Percentiles rank a stretch among this genome's conserved stretches.
Conservation (phyloP, 2,329 filamentous ascomycete genomes). For the Phialophora expanda region DNA sequence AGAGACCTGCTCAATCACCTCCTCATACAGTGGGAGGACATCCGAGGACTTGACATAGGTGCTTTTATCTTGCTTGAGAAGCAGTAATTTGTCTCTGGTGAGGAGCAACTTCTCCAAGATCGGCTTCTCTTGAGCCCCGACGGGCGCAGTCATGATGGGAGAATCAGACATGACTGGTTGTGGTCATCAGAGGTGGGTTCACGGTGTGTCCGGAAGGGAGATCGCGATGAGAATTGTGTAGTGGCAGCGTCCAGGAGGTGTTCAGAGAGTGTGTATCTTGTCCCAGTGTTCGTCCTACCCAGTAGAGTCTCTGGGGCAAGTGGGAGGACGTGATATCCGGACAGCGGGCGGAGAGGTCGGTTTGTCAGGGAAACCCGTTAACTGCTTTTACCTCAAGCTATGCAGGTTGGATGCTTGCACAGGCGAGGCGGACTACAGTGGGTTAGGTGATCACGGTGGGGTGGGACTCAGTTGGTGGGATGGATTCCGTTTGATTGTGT, state of each 20-base stretch:
- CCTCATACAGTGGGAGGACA: slow-evolving; percentile 65
- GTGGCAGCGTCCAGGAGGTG: not conserved
- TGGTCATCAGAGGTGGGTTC: slow-evolving; percentile 23
- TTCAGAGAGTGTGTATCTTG: not conserved
- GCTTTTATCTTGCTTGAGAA: slow-evolving; percentile 68
- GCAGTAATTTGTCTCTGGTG: slow-evolving; percentile 64
- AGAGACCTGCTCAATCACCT: slow-evolving; percentile 66
- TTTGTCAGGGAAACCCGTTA: slow-evolving; percentile 8
- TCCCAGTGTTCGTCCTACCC: not conserved
- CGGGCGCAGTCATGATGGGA: slow-evolving; percentile 62
- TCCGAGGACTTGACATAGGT: slow-evolving; percentile 71
- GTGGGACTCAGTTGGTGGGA: not conserved
- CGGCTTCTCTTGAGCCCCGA: slow-evolving; percentile 68
- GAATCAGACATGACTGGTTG: slow-evolving; percentile 62
- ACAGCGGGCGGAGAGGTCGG: slow-evolving; percentile 5
- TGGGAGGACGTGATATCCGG: not conserved
- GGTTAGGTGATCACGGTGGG: not conserved
- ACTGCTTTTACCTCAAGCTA: slow-evolving; percentile 10
- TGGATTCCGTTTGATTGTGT: not conserved
- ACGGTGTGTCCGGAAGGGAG: not conserved
- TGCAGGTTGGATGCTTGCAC: slow-evolving; percentile 5
- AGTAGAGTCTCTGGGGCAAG: not conserved
- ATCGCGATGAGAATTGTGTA: not conserved
- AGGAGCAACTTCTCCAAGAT: slow-evolving; percentile 66
- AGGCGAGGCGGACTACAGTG: slow-evolving; percentile 2